phyloP scores from a whole-genome alignment of 75 land plant genomes.

The Cunninghamia lanceolata region DNA sequence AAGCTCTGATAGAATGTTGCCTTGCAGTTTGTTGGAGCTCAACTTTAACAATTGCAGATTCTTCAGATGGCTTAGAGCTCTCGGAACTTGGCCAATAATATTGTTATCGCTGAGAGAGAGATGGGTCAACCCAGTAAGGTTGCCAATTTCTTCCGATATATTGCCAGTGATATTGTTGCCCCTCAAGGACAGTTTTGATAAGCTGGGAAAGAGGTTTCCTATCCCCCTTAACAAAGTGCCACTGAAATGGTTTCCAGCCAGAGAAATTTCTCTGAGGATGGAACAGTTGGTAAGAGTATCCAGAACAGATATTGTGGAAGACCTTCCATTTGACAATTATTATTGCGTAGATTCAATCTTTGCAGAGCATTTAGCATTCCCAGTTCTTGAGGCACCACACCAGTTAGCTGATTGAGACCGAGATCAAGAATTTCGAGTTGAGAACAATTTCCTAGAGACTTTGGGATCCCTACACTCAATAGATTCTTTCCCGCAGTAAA shows the following conservation, averaged over 20 bases:
- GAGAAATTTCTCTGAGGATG: conserved; percentile 6
- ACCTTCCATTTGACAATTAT: no score
- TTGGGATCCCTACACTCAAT: conserved; percentile 4
- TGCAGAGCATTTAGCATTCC: not conserved
- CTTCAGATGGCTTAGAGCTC: no score
- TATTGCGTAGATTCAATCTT: no score
- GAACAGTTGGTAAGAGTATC: no score
- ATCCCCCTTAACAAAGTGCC: conserved; percentile 20
- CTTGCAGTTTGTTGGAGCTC: conserved; percentile 12
- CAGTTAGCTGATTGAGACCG: conserved; percentile 17
- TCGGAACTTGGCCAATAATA: no score
- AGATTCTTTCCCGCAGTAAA: no score
- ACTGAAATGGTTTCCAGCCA: conserved; percentile 20
- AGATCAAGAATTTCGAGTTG: conserved; percentile 5
- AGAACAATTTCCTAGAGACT: conserved; percentile 15
- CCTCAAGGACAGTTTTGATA: no score
- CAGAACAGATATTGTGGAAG: conserved; percentile 4
- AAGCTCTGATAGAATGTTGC: no score
- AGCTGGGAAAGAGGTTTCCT: conserved; percentile 12
- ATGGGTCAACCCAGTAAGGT: no score
- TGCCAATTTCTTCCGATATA: no score
- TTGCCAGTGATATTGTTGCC: no score
- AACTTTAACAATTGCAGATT: conserved; percentile 13
- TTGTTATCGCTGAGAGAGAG: no score
- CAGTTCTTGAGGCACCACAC: not conserved